These are phyloP conservation scores for Trypanosoma caninum DNA, from an alignment of 208 protist species.

Conservation along the genomic window DNA sequence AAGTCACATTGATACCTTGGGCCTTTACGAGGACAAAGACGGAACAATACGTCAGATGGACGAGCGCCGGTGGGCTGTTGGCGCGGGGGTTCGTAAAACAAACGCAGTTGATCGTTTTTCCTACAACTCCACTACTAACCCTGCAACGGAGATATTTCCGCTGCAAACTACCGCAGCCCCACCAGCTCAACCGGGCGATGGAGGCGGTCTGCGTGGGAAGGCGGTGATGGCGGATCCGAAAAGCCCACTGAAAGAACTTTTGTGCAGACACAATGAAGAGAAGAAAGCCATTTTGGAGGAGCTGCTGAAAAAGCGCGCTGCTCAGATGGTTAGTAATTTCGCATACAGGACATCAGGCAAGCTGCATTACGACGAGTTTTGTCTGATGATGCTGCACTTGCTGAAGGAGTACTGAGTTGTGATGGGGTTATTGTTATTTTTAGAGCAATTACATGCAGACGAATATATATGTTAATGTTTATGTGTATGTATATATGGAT, in stretches of 20 bases:
- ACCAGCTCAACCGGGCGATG: no score
- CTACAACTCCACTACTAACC: neutral
- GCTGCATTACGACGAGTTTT: constrained; percentile 70
- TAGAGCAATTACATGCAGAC: no score
- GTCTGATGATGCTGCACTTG: constrained; percentile 51
- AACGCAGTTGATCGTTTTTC: neutral
- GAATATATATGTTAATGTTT: neutral
- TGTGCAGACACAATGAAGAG: constrained; percentile 17
- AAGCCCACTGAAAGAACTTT: constrained; percentile 1
- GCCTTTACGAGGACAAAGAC: constrained; percentile 38
- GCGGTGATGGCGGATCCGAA: neutral
- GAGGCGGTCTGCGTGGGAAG: no score
- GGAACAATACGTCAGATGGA: constrained; percentile 25
- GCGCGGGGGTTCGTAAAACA: neutral
- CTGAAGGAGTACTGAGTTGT: constrained; percentile 41
- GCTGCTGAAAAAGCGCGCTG: constrained; percentile 19
- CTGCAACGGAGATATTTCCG: neutral
- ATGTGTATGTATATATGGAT: neutral
- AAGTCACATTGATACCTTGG: constrained; percentile 29
- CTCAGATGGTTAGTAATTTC: constrained; percentile 25
- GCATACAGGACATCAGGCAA: constrained; percentile 33
- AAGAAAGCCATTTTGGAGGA: constrained; percentile 18
- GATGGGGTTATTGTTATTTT: no score
- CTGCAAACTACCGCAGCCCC: no score
- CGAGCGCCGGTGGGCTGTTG: constrained; percentile 20